These are phyloP conservation scores for Neurospora sp. DNA, from an alignment of 495 filamentous ascomycete species.

Conservation along the genomic window DNA sequence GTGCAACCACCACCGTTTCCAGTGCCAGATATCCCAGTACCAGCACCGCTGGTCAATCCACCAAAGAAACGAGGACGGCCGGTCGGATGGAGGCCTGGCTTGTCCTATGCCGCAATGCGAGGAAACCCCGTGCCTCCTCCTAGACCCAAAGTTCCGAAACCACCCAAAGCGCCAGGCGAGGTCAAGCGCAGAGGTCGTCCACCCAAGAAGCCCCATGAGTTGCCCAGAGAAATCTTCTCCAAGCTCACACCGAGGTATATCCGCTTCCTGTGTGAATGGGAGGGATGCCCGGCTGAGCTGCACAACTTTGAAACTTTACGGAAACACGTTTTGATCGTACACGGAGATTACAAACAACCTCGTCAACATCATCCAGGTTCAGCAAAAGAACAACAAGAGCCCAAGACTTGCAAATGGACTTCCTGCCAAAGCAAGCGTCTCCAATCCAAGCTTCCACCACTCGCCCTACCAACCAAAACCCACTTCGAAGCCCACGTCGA, in stretches of 20 bases:
- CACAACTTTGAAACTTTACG: conserved; percentile 65
- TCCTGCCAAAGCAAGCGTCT: conserved; percentile 4
- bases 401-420: conserved; percentile 8
- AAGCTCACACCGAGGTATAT: conserved; percentile 16
- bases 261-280: conserved; percentile 28
- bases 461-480: conserved; percentile 18
- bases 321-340: conserved; percentile 54
- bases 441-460: conserved; percentile 9
- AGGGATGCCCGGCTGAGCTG: conserved; percentile 53
- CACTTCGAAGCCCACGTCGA: conserved; percentile 54
- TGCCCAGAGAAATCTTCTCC: conserved; percentile 16
- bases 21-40: background rate
- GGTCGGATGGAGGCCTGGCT: conserved; percentile 19
- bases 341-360: conserved; percentile 13
- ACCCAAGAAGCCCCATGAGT: conserved; percentile 12
- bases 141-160: conserved; percentile 6
- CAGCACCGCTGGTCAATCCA: background rate
- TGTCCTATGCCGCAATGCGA: conserved; percentile 7
- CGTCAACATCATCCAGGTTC: background rate
- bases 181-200: conserved; percentile 13
- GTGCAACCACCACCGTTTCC: background rate
- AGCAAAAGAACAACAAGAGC: background rate
- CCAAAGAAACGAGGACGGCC: conserved; percentile 23
- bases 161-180: conserved; percentile 8
- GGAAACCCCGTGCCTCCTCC: background rate